phyloP scores from a whole-genome alignment of 192 early-diverging fungal species.

The Phlyctochytrium bullatum region DNA sequence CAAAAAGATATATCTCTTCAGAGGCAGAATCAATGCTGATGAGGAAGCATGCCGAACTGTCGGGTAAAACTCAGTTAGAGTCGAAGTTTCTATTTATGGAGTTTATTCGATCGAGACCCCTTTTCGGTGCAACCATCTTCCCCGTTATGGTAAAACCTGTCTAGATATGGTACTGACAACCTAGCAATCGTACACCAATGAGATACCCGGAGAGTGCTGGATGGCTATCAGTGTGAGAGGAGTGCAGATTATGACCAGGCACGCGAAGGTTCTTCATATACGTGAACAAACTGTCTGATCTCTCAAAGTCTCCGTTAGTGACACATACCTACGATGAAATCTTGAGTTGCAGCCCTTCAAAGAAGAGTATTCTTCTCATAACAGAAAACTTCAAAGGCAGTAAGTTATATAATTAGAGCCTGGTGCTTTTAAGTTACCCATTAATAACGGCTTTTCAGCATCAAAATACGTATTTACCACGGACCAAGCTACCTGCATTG shows the following conservation, averaged over 20 bases:
- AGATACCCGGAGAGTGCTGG: constrained; percentile 46
- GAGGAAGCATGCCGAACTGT: constrained; percentile 15
- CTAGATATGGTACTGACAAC: neutral
- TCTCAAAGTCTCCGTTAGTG: constrained; percentile 31
- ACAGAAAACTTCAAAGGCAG: constrained; percentile 36
- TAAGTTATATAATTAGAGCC: constrained; percentile 15
- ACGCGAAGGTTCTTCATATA: constrained; percentile 23
- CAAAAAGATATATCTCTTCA: constrained; percentile 13
- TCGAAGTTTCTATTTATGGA: constrained; percentile 29
- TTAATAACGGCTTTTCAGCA: constrained; percentile 13
- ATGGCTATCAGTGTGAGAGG: constrained; percentile 35
- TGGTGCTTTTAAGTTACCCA: neutral
- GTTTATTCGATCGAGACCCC: constrained; percentile 30
- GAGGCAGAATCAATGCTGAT: constrained; percentile 13
- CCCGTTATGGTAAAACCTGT: constrained; percentile 35
- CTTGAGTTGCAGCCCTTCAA: constrained; percentile 41
- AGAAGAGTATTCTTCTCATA: constrained; percentile 41
- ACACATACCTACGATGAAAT: constrained; percentile 36
- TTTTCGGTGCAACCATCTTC: constrained; percentile 44
- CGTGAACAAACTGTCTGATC: constrained; percentile 13
- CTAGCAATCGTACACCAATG: constrained; percentile 48
- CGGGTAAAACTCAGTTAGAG: constrained; percentile 6
- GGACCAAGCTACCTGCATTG: constrained; percentile 35
- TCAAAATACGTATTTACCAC: constrained; percentile 49
- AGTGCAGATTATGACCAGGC: constrained; percentile 39